Evolutionary conservation across 2,329 filamentous ascomycete genomes (phyloP).

Genomic region (Ustilaginoidea virens): DNA sequence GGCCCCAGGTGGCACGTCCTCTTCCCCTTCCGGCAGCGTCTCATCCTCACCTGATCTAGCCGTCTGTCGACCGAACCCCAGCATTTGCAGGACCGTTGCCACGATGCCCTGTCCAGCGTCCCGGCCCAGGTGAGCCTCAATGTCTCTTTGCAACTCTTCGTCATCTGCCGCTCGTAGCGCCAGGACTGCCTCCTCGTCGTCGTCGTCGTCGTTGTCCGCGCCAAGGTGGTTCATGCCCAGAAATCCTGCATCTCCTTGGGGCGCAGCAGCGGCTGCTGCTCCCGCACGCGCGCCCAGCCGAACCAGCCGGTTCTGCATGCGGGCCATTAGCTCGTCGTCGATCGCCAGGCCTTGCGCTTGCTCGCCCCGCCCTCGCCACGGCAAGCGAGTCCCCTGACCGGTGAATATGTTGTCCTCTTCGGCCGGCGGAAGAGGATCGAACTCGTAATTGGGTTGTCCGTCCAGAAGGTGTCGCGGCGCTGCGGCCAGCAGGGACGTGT

Average conservation of each 20-base stretch:
- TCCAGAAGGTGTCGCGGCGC: conserved; percentile 52
- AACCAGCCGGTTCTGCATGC: conserved; percentile 14
- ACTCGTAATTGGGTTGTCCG: conserved; percentile 53
- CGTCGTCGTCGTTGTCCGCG: conserved; percentile 7
- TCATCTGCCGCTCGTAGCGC: conserved; percentile 13
- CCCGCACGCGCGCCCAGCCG: conserved; percentile 4
- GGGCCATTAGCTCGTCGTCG: conserved; percentile 12
- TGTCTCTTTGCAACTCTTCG: conserved; percentile 16
- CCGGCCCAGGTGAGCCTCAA: conserved; percentile 13
- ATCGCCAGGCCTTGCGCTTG: not conserved
- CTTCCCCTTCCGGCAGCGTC: conserved; percentile 2
- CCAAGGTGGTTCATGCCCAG: conserved; percentile 3
- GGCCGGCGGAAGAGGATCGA: conserved; percentile 66
- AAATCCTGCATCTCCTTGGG: conserved; percentile 1
- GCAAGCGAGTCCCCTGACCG: conserved; percentile 22
- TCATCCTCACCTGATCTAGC: conserved; percentile 5
- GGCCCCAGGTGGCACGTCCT: conserved; percentile 14
- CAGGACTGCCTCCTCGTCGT: conserved; percentile 12
- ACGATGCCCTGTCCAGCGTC: conserved; percentile 14
- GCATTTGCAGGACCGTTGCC: conserved; percentile 11
- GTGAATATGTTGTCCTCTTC: conserved; percentile 37
- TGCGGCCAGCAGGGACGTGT: conserved; percentile 52
- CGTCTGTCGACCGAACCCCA: conserved; percentile 8
- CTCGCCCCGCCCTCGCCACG: too few species aligned
- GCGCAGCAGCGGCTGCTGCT: conserved; percentile 2